Percentiles rank a stretch among this genome's conserved stretches.
Evolutionary conservation across 371 early-diverging fungal genomes (phyloP).

Genomic region (Saksenaea oblongispora): DNA sequence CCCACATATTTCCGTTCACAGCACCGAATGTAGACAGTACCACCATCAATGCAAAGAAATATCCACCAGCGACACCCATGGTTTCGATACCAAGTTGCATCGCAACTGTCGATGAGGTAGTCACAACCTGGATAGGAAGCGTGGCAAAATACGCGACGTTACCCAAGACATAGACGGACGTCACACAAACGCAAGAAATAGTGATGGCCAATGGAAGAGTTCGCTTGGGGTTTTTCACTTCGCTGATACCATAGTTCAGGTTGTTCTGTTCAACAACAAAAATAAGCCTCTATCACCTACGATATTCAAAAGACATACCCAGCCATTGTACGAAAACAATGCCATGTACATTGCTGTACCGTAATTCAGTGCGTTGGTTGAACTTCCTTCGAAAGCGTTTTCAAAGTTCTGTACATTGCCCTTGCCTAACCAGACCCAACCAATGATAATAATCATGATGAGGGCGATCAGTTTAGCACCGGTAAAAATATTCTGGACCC

Average conservation of each 20-base stretch:
- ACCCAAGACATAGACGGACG: slow-evolving; percentile 52
- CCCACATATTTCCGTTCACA: slow-evolving; percentile 51
- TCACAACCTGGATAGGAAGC: slow-evolving; percentile 32
- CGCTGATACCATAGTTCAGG: slow-evolving; percentile 64
- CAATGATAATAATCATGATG: slow-evolving; percentile 42
- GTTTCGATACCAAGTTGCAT: slow-evolving; percentile 51
- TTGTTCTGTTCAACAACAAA: slow-evolving; percentile 48
- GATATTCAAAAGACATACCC: slow-evolving; percentile 17
- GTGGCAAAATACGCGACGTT: slow-evolving; percentile 65
- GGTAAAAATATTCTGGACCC: slow-evolving; percentile 29
- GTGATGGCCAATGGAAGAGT: slow-evolving; percentile 58
- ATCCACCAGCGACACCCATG: slow-evolving; percentile 52
- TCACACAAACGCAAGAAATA: slow-evolving; percentile 52
- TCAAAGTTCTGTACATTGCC: slow-evolving; percentile 30
- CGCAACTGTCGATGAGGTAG: slow-evolving; percentile 35
- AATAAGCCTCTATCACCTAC: not conserved
- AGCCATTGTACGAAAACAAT: slow-evolving; percentile 62
- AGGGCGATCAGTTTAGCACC: slow-evolving; percentile 38
- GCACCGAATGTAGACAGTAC: slow-evolving; percentile 48
- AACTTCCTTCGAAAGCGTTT: slow-evolving; percentile 35
- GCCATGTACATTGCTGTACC: slow-evolving; percentile 63
- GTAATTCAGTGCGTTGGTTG: slow-evolving; percentile 51
- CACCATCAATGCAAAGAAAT: slow-evolving; percentile 58
- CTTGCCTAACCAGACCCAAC: slow-evolving; percentile 40
- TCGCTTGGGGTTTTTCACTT: slow-evolving; percentile 56